Conservation (phyloP, 169 alveolate species). For the Cryptosporidium viatorum region DNA sequence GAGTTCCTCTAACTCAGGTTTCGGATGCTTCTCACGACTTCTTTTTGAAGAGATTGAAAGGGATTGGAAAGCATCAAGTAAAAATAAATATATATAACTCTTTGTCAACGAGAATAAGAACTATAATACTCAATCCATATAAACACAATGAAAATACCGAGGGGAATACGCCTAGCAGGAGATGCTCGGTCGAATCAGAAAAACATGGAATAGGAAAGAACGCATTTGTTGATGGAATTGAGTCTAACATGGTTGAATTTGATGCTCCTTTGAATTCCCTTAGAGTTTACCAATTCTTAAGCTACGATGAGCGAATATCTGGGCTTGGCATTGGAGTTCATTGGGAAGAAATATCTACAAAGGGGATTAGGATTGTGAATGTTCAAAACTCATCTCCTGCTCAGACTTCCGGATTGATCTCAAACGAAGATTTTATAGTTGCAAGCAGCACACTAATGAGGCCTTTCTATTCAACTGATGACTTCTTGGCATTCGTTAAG, state of each 20-base stretch:
- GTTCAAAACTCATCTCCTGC: conserved; percentile 71
- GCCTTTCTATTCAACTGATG: conserved; percentile 68
- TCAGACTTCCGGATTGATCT: conserved; percentile 13
- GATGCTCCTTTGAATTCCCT: conserved; percentile 15
- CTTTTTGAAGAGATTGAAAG: conserved; percentile 50
- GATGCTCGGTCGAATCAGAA: background rate
- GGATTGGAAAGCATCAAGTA: conserved; percentile 13
- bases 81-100: conserved; percentile 43
- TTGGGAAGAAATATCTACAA: conserved; percentile 59
- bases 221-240: background rate
- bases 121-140: conserved; percentile 41
- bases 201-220: background rate
- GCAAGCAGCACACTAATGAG: conserved; percentile 39
- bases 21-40: conserved; percentile 73
- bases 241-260: background rate
- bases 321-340: conserved; percentile 63
- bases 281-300: conserved; percentile 36
- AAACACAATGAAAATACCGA: background rate
- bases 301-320: conserved; percentile 9
- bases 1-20: conserved; percentile 64
- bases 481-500: conserved; percentile 37
- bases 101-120: conserved; percentile 45
- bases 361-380: conserved; percentile 27
- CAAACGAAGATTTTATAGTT: conserved; percentile 55
- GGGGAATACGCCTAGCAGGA: background rate